Conservation (phyloP, 371 early-diverging fungal genomes). For the Lichtheimia ramosa region DNA sequence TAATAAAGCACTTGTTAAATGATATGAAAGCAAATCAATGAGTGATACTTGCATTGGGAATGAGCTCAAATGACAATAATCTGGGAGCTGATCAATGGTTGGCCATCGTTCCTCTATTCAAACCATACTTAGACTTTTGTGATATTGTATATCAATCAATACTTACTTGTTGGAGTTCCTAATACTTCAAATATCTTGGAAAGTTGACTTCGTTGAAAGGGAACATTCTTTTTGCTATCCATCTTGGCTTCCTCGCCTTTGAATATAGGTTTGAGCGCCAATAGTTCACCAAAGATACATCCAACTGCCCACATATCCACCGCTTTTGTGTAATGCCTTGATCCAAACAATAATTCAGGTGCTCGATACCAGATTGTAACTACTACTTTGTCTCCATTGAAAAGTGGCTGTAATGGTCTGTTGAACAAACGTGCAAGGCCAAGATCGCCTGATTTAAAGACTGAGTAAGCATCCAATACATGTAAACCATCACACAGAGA, state of each 20-base stretch:
- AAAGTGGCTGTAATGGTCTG: slow-evolving; percentile 80
- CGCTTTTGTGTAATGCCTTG: slow-evolving; percentile 90
- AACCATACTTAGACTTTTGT: not conserved
- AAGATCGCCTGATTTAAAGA: slow-evolving; percentile 65
- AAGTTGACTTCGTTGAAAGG: slow-evolving; percentile 89
- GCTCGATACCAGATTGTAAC: slow-evolving; percentile 98
- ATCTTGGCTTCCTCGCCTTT: slow-evolving; percentile 95
- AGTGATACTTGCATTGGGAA: slow-evolving; percentile 55
- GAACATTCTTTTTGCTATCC: slow-evolving; percentile 84
- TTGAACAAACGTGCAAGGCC: slow-evolving; percentile 89
- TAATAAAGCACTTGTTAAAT: slow-evolving; percentile 8
- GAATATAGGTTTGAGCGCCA: slow-evolving; percentile 87
- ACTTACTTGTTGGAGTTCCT: slow-evolving; percentile 83
- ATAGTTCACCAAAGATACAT: slow-evolving; percentile 93
- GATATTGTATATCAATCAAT: not conserved
- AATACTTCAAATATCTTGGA: slow-evolving; percentile 89
- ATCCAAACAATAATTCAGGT: slow-evolving; percentile 93
- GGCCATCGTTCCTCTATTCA: slow-evolving; percentile 78
- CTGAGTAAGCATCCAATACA: too few species aligned
- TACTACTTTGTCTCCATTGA: slow-evolving; percentile 91
- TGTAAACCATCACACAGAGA: too few species aligned
- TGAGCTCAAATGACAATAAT: slow-evolving; percentile 57
- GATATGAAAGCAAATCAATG: not conserved
- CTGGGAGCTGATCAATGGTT: slow-evolving; percentile 71
- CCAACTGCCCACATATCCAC: slow-evolving; percentile 96